phyloP scores from a whole-genome alignment of 2,329 filamentous ascomycete species.

The Boeremia lycopersici region DNA sequence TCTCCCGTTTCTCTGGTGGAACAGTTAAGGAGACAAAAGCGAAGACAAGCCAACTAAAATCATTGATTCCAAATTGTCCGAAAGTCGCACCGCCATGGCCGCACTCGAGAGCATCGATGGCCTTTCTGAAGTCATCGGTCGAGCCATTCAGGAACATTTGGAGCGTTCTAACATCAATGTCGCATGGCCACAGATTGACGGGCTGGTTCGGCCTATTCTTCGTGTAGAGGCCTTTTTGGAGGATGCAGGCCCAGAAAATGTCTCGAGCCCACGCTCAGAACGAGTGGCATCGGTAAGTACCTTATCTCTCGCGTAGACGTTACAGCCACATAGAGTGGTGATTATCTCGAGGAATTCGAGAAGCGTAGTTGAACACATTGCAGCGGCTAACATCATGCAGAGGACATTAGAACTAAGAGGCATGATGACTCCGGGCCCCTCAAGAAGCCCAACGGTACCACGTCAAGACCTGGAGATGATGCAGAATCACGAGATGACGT shows the following conservation, averaged over 20 bases:
- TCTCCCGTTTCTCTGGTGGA: not conserved
- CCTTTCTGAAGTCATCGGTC: conserved; percentile 38
- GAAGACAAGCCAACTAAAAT: not conserved
- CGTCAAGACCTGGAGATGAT: conserved; percentile 13
- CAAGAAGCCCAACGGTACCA: conserved; percentile 26
- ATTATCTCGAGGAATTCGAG: no score
- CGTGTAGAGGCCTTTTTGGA: conserved; percentile 43
- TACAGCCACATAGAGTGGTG: not conserved
- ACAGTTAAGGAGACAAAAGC: not conserved
- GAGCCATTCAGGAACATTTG: conserved; percentile 39
- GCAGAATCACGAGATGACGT: conserved; percentile 1
- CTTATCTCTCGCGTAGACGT: not conserved
- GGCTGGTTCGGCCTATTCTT: conserved; percentile 31
- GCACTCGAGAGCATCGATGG: conserved; percentile 30
- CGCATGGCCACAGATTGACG: conserved; percentile 35
- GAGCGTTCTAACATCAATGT: conserved; percentile 29
- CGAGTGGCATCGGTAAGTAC: conserved; percentile 37
- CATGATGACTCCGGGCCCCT: conserved; percentile 33
- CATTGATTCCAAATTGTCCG: not conserved
- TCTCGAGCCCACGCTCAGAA: conserved; percentile 24
- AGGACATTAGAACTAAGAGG: conserved; percentile 33
- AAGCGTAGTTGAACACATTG: not conserved
- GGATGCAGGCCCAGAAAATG: conserved; percentile 25
- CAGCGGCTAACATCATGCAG: conserved; percentile 15
- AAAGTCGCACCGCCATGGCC: conserved; percentile 18